phyloP scores from a whole-genome alignment of 179 eudicot species.

The Vitellaria paradoxa region DNA sequence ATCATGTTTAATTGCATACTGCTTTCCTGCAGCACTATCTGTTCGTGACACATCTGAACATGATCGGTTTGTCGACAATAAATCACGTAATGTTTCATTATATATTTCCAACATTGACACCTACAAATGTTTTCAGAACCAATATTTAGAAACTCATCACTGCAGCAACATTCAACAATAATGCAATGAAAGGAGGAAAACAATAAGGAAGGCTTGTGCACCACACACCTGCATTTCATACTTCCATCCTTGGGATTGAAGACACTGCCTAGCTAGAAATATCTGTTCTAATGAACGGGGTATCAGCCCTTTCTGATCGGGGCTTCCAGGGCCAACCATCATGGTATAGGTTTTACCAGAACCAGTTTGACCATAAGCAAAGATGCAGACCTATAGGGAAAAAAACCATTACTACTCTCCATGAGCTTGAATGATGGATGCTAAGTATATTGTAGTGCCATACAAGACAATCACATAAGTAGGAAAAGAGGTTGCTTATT shows the following conservation, averaged over 20 bases:
- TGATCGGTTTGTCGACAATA: conserved; percentile 57
- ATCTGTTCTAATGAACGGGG: conserved; percentile 94
- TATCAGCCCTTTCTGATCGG: conserved; percentile 78
- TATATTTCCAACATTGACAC: conserved; percentile 96
- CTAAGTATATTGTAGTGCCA: background rate
- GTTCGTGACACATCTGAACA: conserved; percentile 34
- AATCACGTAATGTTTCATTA: conserved; percentile 91
- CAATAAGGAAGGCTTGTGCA: background rate
- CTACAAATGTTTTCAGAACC: conserved; percentile 27
- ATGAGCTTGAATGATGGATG: background rate
- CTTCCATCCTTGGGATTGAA: conserved; percentile 89
- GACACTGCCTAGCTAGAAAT: conserved; percentile 71
- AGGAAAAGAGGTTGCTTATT: background rate
- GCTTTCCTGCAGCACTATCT: conserved; percentile 65
- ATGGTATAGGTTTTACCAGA: conserved; percentile 97
- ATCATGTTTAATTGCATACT: conserved; percentile 83
- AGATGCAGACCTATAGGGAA: conserved; percentile 77
- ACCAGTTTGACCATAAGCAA: conserved; percentile 98
- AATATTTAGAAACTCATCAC: background rate
- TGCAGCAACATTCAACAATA: background rate
- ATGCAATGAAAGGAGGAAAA: conserved; percentile 1
- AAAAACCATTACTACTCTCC: conserved; percentile 13
- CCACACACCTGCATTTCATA: conserved; percentile 84
- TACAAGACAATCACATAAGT: background rate
- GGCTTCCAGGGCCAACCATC: conserved; percentile 88